phyloP scores from a whole-genome alignment of 108 stramenopile genomes.

The Cylindrotheca closterium region DNA sequence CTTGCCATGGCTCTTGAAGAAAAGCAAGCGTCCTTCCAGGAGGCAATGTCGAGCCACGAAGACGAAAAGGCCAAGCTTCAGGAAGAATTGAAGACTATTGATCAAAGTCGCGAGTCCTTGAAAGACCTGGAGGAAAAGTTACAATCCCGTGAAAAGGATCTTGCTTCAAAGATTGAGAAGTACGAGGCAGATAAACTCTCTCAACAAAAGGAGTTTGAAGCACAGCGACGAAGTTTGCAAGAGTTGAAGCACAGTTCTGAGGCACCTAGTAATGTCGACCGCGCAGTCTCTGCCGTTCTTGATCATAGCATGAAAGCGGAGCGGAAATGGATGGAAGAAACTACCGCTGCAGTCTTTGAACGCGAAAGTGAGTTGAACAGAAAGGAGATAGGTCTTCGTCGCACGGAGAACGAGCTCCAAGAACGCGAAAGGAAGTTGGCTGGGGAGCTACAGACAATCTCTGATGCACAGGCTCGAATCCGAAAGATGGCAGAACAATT shows the following conservation, averaged over 20 bases:
- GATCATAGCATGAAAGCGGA: conserved; percentile 39
- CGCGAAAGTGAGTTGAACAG: conserved; percentile 31
- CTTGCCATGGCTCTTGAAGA: background rate
- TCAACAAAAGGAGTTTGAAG: background rate
- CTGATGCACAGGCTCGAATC: conserved; percentile 20
- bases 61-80: conserved; percentile 10
- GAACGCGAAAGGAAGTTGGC: conserved; percentile 24
- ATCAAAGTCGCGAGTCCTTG: conserved; percentile 10
- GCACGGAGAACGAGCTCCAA: conserved; percentile 29
- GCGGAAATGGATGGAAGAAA: conserved; percentile 45
- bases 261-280: conserved; percentile 21
- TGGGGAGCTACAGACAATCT: conserved; percentile 9
- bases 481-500: conserved; percentile 27
- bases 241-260: conserved; percentile 3
- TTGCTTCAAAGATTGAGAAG: conserved; percentile 19
- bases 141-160: background rate
- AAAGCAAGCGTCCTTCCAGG: background rate
- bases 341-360: conserved; percentile 41
- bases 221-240: background rate
- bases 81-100: conserved; percentile 12
- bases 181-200: conserved; percentile 18
- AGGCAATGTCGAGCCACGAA: background rate
- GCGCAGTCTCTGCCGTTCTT: conserved; percentile 30
- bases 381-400: conserved; percentile 20
- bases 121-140: conserved; percentile 7